Base-by-base conservation (phyloP, 441 rosid genomes). In the Croton laevigatus region DNA sequence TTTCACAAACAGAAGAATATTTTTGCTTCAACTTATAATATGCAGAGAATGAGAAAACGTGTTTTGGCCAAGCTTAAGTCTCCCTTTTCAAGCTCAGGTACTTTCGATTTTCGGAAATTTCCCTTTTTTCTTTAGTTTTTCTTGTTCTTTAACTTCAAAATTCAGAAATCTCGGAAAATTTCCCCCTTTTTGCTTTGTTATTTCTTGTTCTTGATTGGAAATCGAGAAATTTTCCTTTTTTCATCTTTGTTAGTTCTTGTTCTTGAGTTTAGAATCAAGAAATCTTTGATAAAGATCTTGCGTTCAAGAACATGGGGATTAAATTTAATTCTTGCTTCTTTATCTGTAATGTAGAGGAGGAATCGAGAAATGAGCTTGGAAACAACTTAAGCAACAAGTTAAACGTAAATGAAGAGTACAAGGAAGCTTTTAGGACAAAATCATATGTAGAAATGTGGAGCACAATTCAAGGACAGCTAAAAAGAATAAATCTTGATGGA, bases 381-480 rank as follows among this genome's bases (percentile, higher is more conserved):
- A 71, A 70, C 67, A 78, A 79, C 85, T 81, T 80, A 60, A 68
- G 78, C 59, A 77, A 57, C 75, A 79, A 81, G 83, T 65, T 80
- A 70, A 87, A 76, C 72, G 85, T 94, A 19, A 83, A 82, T 69
- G 91, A 89, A 58, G 98, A 94, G 71, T 91, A 94, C 90, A 81
- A 79, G 75, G 82, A 87, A 84, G 97, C 91, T 67, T 88, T 91
- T 72, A 86, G 95, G 71, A 90, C 97, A 61, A 79, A 82, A 38
- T 94, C 98, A 52, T 94, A 87, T 72, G 68, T 79, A 20, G 95
- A 94, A 62, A 80, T 87, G 85, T 80, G 86, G 72, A 81, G 81
- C 71, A 75, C 86, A 73, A 83, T 82, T 62, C 90, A 88, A 12
- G 85, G 76, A 55, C 89, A 86, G 71, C 58, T 83, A 52, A 78